These are phyloP conservation scores for Aspergillus felis DNA, from an alignment of 2,329 filamentous ascomycete genomes.

Conservation along the genomic window DNA sequence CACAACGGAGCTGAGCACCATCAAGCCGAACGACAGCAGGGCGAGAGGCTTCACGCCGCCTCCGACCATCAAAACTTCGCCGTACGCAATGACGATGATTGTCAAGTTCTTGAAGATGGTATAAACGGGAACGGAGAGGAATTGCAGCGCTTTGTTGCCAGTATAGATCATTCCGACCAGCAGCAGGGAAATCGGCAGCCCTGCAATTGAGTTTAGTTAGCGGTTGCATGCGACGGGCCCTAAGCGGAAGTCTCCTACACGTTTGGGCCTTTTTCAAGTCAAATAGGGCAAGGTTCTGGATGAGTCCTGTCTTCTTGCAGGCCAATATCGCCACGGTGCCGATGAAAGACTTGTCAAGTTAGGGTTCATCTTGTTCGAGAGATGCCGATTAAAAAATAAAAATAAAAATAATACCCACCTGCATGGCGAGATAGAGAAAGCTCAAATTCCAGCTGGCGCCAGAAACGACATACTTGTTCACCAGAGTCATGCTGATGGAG, in stretches of 20 bases:
- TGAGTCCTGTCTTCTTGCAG: conserved; percentile 77
- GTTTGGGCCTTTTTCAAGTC: conserved; percentile 85
- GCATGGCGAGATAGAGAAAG: conserved; percentile 87
- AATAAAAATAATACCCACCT: conserved; percentile 62
- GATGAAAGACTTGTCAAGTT: conserved; percentile 66
- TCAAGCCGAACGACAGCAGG: conserved; percentile 89
- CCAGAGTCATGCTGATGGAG: conserved; percentile 99
- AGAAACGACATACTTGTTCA: conserved; percentile 97
- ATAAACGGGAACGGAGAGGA: conserved; percentile 95
- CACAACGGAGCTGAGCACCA: conserved; percentile 91
- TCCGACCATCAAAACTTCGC: conserved; percentile 97
- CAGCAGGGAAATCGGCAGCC: conserved; percentile 94
- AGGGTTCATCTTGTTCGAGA: too few species aligned
- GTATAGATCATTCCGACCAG: conserved; percentile 99
- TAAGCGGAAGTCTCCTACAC: conserved; percentile 56
- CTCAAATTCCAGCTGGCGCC: conserved; percentile 90
- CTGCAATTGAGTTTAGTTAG: conserved; percentile 41
- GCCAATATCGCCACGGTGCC: conserved; percentile 79
- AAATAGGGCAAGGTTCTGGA: conserved; percentile 72
- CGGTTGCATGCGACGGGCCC: not conserved
- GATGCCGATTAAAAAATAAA: not conserved
- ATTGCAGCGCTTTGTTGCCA: conserved; percentile 90
- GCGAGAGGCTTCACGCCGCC: conserved; percentile 83
- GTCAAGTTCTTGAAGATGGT: conserved; percentile 99
- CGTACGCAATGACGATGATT: conserved; percentile 97